A percentile compares a stretch with the other conserved stretches of the same genome.
Conservation (phyloP, 768 basidiomycete species). For the Daedaleopsis nitida region DNA sequence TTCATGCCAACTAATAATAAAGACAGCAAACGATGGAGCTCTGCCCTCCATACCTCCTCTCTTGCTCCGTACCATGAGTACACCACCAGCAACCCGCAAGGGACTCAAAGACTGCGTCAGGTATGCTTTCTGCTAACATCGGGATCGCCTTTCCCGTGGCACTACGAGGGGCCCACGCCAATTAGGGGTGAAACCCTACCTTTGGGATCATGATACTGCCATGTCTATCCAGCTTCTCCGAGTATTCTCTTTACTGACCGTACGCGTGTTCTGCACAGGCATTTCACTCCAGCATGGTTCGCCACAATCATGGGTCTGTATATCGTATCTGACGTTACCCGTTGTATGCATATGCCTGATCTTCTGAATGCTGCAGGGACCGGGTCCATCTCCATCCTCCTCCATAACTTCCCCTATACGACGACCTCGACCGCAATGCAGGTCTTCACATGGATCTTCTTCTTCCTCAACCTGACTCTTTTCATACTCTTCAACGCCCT, state of each 20-base stretch:
- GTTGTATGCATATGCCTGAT: not conserved
- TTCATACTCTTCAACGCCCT: conserved; percentile 52
- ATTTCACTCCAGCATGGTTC: conserved; percentile 61
- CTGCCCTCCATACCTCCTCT: not conserved
- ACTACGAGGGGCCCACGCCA: not conserved
- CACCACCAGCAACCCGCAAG: conserved; percentile 26
- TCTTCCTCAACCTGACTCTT: conserved; percentile 58
- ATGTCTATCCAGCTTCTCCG: too few species aligned
- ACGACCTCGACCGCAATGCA: conserved; percentile 41
- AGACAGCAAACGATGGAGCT: not conserved
- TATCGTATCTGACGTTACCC: not conserved
- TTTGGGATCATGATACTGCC: too few species aligned
- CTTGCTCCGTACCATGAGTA: not conserved
- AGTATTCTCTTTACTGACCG: not conserved
- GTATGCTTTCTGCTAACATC: conserved; percentile 18
- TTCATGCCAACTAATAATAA: not conserved
- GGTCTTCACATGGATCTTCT: conserved; percentile 49
- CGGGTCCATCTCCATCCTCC: conserved; percentile 55
- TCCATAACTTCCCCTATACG: conserved; percentile 60
- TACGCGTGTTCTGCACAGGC: conserved; percentile 28
- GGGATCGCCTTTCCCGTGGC: not conserved
- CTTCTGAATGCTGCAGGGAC: conserved; percentile 33
- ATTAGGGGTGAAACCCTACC: not conserved
- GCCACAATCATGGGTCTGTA: conserved; percentile 55
- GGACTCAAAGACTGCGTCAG: conserved; percentile 38